Evolutionary conservation across 768 basidiomycete species (phyloP).

Genomic region (Multifurca ochricompacta): DNA sequence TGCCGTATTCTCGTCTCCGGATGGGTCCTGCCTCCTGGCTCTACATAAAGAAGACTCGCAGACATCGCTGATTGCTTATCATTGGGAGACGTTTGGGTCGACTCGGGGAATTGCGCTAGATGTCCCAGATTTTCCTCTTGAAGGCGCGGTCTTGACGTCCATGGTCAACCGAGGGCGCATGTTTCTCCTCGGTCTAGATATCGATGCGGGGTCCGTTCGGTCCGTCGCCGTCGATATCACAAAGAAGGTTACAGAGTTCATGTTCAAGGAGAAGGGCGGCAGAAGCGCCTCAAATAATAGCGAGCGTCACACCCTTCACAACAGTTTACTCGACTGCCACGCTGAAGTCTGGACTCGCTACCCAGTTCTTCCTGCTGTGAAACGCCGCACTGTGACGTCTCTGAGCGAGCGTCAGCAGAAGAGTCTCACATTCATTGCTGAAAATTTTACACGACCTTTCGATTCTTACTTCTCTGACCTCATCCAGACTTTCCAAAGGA

Average conservation of each 20-base stretch:
- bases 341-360: conserved; percentile 9
- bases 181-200: conserved; percentile 38
- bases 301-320: conserved; percentile 31
- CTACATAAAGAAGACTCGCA: conserved; percentile 20
- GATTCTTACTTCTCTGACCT: conserved; percentile 38
- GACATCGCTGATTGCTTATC: conserved; percentile 34
- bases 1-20: conserved; percentile 40
- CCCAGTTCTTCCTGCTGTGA: conserved; percentile 13
- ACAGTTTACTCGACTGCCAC: conserved; percentile 23
- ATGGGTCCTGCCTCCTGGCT: conserved; percentile 45
- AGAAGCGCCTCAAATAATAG: conserved; percentile 17
- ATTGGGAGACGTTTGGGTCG: conserved; percentile 51
- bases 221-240: conserved; percentile 48
- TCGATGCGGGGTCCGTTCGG: conserved; percentile 25
- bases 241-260: conserved; percentile 47
- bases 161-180: conserved; percentile 35
- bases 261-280: conserved; percentile 39
- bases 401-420: conserved; percentile 26
- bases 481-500: conserved; percentile 39
- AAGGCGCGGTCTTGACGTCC: conserved; percentile 36
- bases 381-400: conserved; percentile 7
- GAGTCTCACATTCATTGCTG: conserved; percentile 39
- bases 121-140: conserved; percentile 24
- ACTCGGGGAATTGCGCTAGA: conserved; percentile 35
- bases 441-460: conserved; percentile 32